Evolutionary conservation across 805 yeast species (phyloP).

Genomic region (Candida orba): DNA sequence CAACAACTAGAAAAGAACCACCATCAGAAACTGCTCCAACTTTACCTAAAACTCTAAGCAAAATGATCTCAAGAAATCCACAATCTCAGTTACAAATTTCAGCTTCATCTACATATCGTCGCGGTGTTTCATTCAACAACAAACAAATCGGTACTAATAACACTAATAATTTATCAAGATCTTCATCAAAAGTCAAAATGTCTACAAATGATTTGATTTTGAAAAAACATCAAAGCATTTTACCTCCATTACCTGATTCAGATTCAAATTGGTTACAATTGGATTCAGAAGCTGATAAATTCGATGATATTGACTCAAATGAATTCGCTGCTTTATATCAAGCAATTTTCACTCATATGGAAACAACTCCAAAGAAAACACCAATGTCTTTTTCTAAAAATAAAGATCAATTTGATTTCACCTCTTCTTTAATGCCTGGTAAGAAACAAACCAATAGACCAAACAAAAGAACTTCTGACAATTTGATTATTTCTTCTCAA

Average conservation of each 20-base stretch:
- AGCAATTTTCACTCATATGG: constrained; percentile 21
- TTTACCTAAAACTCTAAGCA: constrained; percentile 14
- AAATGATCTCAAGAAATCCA: constrained; percentile 16
- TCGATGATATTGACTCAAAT: constrained; percentile 16
- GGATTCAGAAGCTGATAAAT: constrained; percentile 19
- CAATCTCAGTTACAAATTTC: constrained; percentile 24
- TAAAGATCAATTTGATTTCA: neutral
- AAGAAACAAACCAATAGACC: constrained; percentile 1
- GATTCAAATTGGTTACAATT: constrained; percentile 20
- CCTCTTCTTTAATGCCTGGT: constrained; percentile 5
- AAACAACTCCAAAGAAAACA: constrained; percentile 9
- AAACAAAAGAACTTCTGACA: neutral
- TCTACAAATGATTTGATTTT: constrained; percentile 3
- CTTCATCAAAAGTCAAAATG: constrained; percentile 19
- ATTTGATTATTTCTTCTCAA: neutral
- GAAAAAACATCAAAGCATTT: constrained; percentile 21
- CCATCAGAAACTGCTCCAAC: constrained; percentile 7
- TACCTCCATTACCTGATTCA: constrained; percentile 25
- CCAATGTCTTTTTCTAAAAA: neutral
- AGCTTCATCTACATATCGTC: constrained; percentile 26
- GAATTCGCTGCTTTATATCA: constrained; percentile 26
- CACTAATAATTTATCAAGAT: constrained; percentile 14
- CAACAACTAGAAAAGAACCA: constrained; percentile 1
- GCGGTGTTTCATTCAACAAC: constrained; percentile 26
- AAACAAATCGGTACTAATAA: constrained; percentile 9